Evolutionary conservation across 2,329 filamentous ascomycete genomes (phyloP).

Genomic region (Calonectria pauciramosa): DNA sequence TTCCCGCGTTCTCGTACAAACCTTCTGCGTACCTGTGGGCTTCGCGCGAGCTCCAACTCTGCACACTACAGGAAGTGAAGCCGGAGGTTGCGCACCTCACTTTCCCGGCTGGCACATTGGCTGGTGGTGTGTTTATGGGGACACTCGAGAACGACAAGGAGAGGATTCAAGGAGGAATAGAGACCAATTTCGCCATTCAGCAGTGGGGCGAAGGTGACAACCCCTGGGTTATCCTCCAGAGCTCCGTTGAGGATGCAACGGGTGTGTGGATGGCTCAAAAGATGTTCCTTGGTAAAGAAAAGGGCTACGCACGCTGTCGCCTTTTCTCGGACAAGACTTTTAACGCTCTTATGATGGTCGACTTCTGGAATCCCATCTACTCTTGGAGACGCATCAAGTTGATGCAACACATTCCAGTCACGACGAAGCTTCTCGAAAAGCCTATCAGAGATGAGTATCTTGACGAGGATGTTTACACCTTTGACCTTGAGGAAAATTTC

Average conservation of each 20-base stretch:
- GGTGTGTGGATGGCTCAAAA: conserved; percentile 7
- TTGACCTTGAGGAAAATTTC: conserved; percentile 3
- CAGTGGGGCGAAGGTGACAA: conserved; percentile 3
- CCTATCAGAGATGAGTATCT: background rate
- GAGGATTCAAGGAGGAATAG: background rate
- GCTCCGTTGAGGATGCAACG: background rate
- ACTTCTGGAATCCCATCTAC: conserved; percentile 23
- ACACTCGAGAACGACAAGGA: background rate
- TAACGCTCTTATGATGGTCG: conserved; percentile 15
- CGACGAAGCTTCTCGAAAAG: background rate
- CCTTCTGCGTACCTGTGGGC: background rate
- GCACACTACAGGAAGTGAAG: background rate
- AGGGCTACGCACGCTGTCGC: background rate
- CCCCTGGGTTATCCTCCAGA: conserved; percentile 1
- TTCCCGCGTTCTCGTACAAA: background rate
- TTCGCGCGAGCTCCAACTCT: background rate
- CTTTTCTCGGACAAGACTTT: conserved; percentile 2
- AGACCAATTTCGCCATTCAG: background rate
- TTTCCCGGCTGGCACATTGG: background rate
- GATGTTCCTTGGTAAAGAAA: background rate
- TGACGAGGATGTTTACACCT: background rate
- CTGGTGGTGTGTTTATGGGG: background rate
- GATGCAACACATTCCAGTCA: conserved; percentile 14
- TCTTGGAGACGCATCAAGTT: conserved; percentile 10
- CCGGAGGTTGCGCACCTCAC: background rate